Evolutionary conservation across 2,329 filamentous ascomycete species (phyloP).

Genomic region (Monosporascus sp.): DNA sequence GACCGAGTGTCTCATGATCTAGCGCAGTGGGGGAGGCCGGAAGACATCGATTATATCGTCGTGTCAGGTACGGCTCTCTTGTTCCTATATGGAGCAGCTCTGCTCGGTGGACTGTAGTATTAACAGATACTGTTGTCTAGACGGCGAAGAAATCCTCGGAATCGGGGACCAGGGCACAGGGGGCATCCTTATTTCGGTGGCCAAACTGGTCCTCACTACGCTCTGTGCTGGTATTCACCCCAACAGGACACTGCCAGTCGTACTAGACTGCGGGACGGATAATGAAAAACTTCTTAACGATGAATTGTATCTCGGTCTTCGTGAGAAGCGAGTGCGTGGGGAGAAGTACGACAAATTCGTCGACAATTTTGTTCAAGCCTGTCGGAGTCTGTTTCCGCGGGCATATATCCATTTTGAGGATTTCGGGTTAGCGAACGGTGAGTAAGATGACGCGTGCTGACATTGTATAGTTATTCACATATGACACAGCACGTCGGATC

Average conservation of each 20-base stretch:
- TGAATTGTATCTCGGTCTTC: conserved; percentile 72
- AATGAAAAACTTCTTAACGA: conserved; percentile 71
- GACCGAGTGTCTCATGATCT: conserved; percentile 62
- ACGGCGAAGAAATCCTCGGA: conserved; percentile 69
- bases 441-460: conserved; percentile 3
- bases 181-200: conserved; percentile 76
- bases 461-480: not conserved
- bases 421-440: conserved; percentile 70
- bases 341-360: conserved; percentile 72
- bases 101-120: not conserved
- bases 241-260: conserved; percentile 70
- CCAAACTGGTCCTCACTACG: conserved; percentile 77
- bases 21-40: conserved; percentile 59
- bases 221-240: conserved; percentile 84
- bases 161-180: conserved; percentile 88
- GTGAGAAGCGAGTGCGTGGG: conserved; percentile 60
- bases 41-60: conserved; percentile 84
- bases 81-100: too few relatives aligned
- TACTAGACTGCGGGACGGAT: conserved; percentile 81
- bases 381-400: conserved; percentile 64
- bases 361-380: conserved; percentile 64
- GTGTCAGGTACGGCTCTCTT: conserved; percentile 58
- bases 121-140: conserved; percentile 18
- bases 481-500: conserved; percentile 47
- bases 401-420: conserved; percentile 90